Evolutionary conservation across 495 filamentous ascomycete genomes (phyloP).

Genomic region (Viridothelium virens): DNA sequence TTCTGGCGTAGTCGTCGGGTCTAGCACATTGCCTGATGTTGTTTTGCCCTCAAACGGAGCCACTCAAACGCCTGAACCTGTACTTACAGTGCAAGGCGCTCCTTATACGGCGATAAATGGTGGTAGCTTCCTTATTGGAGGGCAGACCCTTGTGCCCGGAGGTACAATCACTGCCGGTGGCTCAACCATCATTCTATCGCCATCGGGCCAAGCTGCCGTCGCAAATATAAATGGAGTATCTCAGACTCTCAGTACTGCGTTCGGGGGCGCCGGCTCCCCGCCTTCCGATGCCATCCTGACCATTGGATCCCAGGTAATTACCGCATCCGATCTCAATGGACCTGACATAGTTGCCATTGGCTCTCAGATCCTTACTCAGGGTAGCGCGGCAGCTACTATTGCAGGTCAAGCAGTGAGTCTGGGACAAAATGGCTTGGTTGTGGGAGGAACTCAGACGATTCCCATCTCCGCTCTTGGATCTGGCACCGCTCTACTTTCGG

Average conservation of each 20-base stretch:
- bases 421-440: not conserved
- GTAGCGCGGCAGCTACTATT: not conserved
- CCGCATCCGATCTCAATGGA: not conserved
- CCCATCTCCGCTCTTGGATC: not conserved
- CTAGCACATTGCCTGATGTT: constrained; percentile 5
- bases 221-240: constrained; percentile 5
- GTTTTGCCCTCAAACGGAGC: not conserved
- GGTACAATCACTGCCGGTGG: constrained; percentile 3
- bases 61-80: not conserved
- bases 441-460: constrained; percentile 1
- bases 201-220: not conserved
- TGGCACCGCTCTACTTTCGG: not conserved
- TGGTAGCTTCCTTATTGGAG: constrained; percentile 5
- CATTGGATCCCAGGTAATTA: constrained; percentile 6
- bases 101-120: not conserved
- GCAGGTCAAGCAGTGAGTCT: not conserved
- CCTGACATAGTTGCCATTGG: constrained; percentile 2
- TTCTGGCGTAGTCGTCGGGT: not conserved
- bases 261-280: not conserved
- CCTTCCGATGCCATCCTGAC: not conserved
- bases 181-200: not conserved
- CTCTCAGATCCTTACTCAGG: constrained; percentile 12
- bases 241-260: constrained; percentile 10
- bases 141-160: constrained; percentile 11
- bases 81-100: not conserved